Percentiles rank a stretch among this genome's conserved stretches.
These are phyloP conservation scores for Incumbomyces delicatus DNA, from an alignment of 2,329 filamentous ascomycete genomes.

Conservation along the genomic window DNA sequence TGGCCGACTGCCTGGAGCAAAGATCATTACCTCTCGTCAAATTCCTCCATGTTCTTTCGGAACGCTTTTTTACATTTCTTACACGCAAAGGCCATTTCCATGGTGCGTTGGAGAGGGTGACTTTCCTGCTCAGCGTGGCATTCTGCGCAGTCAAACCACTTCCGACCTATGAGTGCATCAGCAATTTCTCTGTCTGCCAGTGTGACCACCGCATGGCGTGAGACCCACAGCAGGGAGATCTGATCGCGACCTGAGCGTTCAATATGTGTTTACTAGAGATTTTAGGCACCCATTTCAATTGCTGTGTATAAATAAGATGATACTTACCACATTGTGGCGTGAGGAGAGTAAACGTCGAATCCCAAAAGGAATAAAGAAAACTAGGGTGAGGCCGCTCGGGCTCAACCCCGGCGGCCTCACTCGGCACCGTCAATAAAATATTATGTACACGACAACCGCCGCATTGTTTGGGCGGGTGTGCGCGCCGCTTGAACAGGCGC, in stretches of 20 bases:
- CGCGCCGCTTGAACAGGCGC: too few species aligned
- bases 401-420: too few species aligned
- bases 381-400: too few species aligned
- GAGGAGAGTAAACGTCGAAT: too few species aligned
- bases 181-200: not conserved
- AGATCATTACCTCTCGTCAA: constrained; percentile 64
- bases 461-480: too few species aligned
- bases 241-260: constrained; percentile 94
- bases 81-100: constrained; percentile 92
- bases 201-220: not conserved
- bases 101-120: constrained; percentile 64
- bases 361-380: too few species aligned
- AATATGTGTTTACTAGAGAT: constrained; percentile 79
- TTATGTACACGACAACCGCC: too few species aligned
- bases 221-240: constrained; percentile 80
- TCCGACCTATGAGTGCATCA: constrained; percentile 51
- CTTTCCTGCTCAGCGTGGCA: constrained; percentile 76
- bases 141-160: constrained; percentile 98
- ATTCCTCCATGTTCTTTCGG: constrained; percentile 82
- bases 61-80: constrained; percentile 99
- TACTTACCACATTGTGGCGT: not conserved
- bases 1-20: too few species aligned
- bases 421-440: too few species aligned
- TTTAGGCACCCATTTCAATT: not conserved
- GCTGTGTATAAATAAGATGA: not conserved